A percentile compares a stretch with the other conserved stretches of the same genome.
Conservation (phyloP, 768 basidiomycete genomes). For the Arthromyces matolae region DNA sequence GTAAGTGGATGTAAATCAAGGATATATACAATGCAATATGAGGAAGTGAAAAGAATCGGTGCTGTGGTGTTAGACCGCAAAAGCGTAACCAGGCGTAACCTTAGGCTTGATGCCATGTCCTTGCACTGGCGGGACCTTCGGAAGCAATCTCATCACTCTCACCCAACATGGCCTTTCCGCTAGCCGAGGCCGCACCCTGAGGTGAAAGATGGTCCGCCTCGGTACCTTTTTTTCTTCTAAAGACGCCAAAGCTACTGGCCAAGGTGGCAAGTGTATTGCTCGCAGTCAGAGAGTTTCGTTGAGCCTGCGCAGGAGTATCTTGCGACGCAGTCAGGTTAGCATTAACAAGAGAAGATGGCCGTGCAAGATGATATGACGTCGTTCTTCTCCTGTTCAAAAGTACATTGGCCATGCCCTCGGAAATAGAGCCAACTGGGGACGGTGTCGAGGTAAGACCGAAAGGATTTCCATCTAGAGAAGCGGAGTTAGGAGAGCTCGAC, state of each 20-base stretch:
- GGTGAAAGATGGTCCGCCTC: conserved; percentile 5
- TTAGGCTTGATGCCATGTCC: conserved; percentile 20
- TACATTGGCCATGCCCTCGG: conserved; percentile 55
- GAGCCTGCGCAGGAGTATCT: conserved; percentile 23
- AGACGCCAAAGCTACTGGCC: conserved; percentile 65
- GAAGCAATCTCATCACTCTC: conserved; percentile 3
- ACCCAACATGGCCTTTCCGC: conserved; percentile 2
- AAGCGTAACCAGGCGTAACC: neutral
- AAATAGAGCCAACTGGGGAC: conserved; percentile 58
- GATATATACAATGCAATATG: no score
- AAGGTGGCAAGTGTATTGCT: conserved; percentile 53
- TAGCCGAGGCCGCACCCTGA: conserved; percentile 1
- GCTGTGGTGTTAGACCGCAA: no score
- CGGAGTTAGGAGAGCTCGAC: conserved; percentile 40
- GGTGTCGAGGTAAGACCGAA: conserved; percentile 43
- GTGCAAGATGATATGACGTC: conserved; percentile 55
- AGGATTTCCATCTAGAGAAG: conserved; percentile 37
- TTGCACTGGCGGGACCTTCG: conserved; percentile 13
- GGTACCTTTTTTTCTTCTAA: conserved; percentile 45
- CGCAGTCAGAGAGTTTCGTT: conserved; percentile 35
- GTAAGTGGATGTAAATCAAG: no score
- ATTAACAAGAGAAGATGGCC: conserved; percentile 43
- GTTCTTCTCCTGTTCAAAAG: conserved; percentile 48
- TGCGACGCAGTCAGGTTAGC: conserved; percentile 28
- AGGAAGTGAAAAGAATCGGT: no score